These are phyloP conservation scores for Spencermartinsiella ligniputridi DNA, from an alignment of 1,139 yeast species.

Conservation along the genomic window DNA sequence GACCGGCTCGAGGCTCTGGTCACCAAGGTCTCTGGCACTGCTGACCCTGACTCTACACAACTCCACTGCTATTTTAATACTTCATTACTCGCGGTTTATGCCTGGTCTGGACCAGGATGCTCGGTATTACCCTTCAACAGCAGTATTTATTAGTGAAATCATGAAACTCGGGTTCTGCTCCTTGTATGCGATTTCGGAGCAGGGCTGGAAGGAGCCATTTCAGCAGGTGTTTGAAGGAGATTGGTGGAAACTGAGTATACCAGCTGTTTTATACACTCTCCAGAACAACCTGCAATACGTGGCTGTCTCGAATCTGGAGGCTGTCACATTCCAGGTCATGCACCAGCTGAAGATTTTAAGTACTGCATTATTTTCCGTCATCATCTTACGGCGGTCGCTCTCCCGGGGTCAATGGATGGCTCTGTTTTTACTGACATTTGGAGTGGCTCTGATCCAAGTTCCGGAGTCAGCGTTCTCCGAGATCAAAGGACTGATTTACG, in stretches of 20 bases:
- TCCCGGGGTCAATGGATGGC: conserved; percentile 32
- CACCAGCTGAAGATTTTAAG: conserved; percentile 37
- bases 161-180: conserved; percentile 31
- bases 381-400: conserved; percentile 29
- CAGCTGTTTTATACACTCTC: conserved; percentile 34
- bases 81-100: conserved; percentile 37
- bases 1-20: background rate
- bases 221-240: conserved; percentile 30
- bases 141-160: conserved; percentile 36
- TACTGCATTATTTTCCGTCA: conserved; percentile 36
- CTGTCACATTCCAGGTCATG: conserved; percentile 38
- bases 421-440: conserved; percentile 30
- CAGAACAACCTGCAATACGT: conserved; percentile 36
- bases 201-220: conserved; percentile 23
- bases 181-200: conserved; percentile 17
- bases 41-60: conserved; percentile 3
- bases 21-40: background rate
- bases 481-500: conserved; percentile 4
- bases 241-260: conserved; percentile 35
- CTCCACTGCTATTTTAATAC: conserved; percentile 9
- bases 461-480: conserved; percentile 21
- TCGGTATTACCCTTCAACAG: conserved; percentile 36
- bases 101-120: conserved; percentile 27
- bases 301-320: conserved; percentile 36
- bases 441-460: conserved; percentile 36